Percentiles rank a stretch among this genome's conserved stretches.
Evolutionary conservation across 2,329 filamentous ascomycete species (phyloP).

Genomic region (Neofusicoccum parvum): DNA sequence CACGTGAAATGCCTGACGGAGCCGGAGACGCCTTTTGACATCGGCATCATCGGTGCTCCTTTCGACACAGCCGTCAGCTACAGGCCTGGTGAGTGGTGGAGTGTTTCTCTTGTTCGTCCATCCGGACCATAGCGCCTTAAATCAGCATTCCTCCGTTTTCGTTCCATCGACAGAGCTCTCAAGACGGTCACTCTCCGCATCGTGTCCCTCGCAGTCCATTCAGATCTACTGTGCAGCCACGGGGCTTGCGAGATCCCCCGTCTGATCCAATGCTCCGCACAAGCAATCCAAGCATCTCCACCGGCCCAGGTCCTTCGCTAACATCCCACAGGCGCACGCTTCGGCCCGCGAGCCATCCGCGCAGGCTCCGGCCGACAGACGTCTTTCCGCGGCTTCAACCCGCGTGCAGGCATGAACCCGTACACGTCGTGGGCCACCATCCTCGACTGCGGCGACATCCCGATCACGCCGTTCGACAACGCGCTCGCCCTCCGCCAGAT

Average conservation of each 20-base stretch:
- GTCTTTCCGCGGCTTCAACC: conserved; percentile 78
- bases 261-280: not conserved
- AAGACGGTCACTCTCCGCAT: too few species aligned
- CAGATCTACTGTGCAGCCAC: too few species aligned
- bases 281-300: not conserved
- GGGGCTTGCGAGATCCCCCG: too few species aligned
- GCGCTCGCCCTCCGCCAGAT: conserved; percentile 79
- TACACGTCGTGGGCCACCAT: conserved; percentile 78
- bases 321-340: conserved; percentile 55
- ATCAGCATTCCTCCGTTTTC: too few species aligned
- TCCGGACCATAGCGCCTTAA: too few species aligned
- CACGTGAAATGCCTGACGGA: conserved; percentile 52
- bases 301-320: not conserved
- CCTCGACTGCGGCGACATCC: conserved; percentile 89
- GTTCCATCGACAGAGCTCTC: too few species aligned
- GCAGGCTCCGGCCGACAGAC: conserved; percentile 81
- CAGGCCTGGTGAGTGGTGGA: conserved; percentile 36
- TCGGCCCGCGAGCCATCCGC: conserved; percentile 85
- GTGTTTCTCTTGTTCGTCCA: not conserved
- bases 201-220: too few species aligned
- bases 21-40: conserved; percentile 48
- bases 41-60: conserved; percentile 52
- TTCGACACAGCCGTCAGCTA: conserved; percentile 55
- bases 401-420: conserved; percentile 79
- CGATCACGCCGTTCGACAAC: conserved; percentile 85